phyloP scores from a whole-genome alignment of 1,284 basidiomycete genomes.

The Kalmanozyma brasiliensis region DNA sequence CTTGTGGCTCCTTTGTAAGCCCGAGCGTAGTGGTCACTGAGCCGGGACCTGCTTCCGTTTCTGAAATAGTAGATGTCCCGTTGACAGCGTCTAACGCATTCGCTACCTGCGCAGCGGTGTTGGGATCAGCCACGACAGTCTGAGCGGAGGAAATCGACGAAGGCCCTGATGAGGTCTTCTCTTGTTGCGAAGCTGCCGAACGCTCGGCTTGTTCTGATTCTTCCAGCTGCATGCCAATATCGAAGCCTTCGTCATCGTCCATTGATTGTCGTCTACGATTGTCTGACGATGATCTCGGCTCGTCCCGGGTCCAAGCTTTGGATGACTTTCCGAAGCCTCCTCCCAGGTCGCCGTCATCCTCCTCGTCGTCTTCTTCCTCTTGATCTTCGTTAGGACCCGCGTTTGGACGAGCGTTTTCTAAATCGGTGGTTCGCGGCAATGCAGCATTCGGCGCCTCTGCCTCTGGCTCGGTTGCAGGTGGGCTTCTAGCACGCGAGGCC shows the following conservation, averaged over 20 bases:
- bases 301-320: neutral
- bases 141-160: slow-evolving; percentile 7
- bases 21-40: slow-evolving; percentile 45
- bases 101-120: slow-evolving; percentile 58
- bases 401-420: neutral
- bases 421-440: neutral
- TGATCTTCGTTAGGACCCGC: neutral
- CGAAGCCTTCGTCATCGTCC: slow-evolving; percentile 25
- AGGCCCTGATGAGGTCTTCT: neutral
- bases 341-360: slow-evolving; percentile 44
- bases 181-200: neutral
- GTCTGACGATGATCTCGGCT: neutral
- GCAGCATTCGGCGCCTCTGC: neutral
- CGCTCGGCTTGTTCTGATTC: neutral
- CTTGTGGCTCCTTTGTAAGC: slow-evolving; percentile 55
- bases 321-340: slow-evolving; percentile 2
- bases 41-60: slow-evolving; percentile 20
- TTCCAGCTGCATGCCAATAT: slow-evolving; percentile 35
- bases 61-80: slow-evolving; percentile 6
- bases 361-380: slow-evolving; percentile 6
- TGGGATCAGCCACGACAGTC: slow-evolving; percentile 55
- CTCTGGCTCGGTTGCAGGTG: neutral
- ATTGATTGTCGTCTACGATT: neutral
- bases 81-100: slow-evolving; percentile 32
- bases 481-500: neutral